A percentile compares a stretch with the other conserved stretches of the same genome.
phyloP scores from a whole-genome alignment of 2,329 filamentous ascomycete species.

The Pleurostoma richardsiae region DNA sequence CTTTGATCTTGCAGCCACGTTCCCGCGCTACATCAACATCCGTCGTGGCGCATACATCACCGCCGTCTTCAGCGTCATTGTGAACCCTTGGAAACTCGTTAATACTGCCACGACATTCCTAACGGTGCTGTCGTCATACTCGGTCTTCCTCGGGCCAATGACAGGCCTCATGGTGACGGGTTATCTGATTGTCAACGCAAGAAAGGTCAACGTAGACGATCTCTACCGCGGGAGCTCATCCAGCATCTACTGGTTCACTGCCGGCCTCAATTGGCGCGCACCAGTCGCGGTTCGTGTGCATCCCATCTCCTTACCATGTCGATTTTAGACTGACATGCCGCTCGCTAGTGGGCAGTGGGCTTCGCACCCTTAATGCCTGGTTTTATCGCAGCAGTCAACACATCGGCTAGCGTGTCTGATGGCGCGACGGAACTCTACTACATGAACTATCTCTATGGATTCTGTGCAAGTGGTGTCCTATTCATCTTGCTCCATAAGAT shows the following conservation, averaged over 20 bases:
- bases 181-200: slow-evolving; percentile 25
- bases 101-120: slow-evolving; percentile 29
- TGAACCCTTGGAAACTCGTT: slow-evolving; percentile 32
- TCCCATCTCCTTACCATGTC: neutral
- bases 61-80: slow-evolving; percentile 25
- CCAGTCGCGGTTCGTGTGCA: slow-evolving; percentile 26
- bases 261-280: slow-evolving; percentile 34
- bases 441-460: slow-evolving; percentile 32
- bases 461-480: slow-evolving; percentile 24
- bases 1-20: slow-evolving; percentile 30
- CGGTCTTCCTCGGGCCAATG: slow-evolving; percentile 32
- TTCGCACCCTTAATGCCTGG: slow-evolving; percentile 34
- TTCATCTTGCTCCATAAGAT: slow-evolving; percentile 22
- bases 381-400: slow-evolving; percentile 32
- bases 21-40: slow-evolving; percentile 31
- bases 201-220: slow-evolving; percentile 28
- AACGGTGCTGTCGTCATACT: slow-evolving; percentile 28
- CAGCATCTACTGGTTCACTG: slow-evolving; percentile 33
- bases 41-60: slow-evolving; percentile 30
- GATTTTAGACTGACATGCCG: neutral
- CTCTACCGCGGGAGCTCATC: slow-evolving; percentile 21
- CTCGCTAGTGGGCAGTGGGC: slow-evolving; percentile 30
- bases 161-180: slow-evolving; percentile 31
- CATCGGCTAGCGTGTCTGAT: slow-evolving; percentile 22
- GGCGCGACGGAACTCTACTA: slow-evolving; percentile 32